These are phyloP conservation scores for Senna siamea DNA, from an alignment of 306 rosid genomes.

Conservation along the genomic window DNA sequence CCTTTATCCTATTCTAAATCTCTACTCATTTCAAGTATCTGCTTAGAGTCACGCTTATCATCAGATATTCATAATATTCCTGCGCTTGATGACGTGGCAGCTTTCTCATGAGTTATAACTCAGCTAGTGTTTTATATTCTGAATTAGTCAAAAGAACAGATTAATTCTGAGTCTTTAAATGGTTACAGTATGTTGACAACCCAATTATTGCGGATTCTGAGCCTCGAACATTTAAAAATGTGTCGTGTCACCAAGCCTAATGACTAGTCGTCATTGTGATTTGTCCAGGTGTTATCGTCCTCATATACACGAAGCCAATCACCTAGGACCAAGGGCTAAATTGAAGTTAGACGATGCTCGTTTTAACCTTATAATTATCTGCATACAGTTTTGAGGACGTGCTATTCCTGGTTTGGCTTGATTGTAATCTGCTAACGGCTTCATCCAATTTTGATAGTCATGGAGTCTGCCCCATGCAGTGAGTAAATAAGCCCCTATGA, in stretches of 20 bases:
- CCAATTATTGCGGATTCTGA: neutral
- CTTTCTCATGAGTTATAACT: neutral
- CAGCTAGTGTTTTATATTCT: neutral
- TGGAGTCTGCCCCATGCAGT: neutral
- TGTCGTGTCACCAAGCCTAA: neutral
- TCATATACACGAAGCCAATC: conserved; percentile 46
- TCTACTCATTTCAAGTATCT: conserved; percentile 6
- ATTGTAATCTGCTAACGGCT: neutral
- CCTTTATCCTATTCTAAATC: conserved; percentile 14
- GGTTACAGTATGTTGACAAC: neutral
- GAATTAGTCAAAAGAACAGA: neutral
- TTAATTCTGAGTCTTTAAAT: neutral
- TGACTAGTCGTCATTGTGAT: conserved; percentile 18
- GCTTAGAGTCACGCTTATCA: neutral
- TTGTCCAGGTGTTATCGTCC: conserved; percentile 76
- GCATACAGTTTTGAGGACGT: neutral
- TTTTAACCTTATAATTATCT: neutral
- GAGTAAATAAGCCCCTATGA: neutral
- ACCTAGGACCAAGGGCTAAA: conserved; percentile 54
- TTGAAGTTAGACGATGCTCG: conserved; percentile 11
- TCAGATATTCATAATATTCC: neutral
- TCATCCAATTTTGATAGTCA: neutral
- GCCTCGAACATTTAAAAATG: neutral
- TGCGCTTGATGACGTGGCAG: neutral
- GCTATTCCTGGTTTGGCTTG: neutral